These are phyloP conservation scores for Monosporascus ibericus DNA, from an alignment of 2,329 filamentous ascomycete species.

Conservation along the genomic window DNA sequence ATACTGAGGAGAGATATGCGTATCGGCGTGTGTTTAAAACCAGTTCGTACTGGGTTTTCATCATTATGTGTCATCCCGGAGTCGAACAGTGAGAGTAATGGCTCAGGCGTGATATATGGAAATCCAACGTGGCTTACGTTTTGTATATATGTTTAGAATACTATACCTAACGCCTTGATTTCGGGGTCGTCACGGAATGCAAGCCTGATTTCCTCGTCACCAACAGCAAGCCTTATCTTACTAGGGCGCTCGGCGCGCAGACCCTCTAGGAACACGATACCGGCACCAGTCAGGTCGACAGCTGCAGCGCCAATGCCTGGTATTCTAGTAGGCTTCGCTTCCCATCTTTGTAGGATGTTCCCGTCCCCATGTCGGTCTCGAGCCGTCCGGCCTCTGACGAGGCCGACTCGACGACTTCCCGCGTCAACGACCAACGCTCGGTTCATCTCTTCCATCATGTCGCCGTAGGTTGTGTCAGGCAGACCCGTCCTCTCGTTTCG, in stretches of 20 bases:
- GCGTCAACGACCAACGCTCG: constrained; percentile 58
- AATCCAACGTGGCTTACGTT: background rate
- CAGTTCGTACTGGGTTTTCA: no score
- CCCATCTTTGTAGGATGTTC: constrained; percentile 18
- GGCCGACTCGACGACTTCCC: constrained; percentile 53
- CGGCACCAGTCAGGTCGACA: constrained; percentile 78
- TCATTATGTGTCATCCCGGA: no score
- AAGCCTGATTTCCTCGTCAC: constrained; percentile 84
- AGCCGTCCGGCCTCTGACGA: constrained; percentile 34
- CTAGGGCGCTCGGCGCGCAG: constrained; percentile 78
- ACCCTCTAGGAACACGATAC: constrained; percentile 78
- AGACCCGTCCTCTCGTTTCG: constrained; percentile 78
- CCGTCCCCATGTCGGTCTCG: background rate
- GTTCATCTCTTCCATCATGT: constrained; percentile 81
- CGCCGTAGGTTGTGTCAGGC: constrained; percentile 80
- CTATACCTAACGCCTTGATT: constrained; percentile 70
- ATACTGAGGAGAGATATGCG: constrained; percentile 41
- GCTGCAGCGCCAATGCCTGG: constrained; percentile 60
- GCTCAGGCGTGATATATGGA: no score
- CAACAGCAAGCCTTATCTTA: constrained; percentile 78
- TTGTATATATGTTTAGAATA: constrained; percentile 21
- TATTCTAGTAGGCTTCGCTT: constrained; percentile 13
- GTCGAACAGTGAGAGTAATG: no score
- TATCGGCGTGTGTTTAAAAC: background rate
- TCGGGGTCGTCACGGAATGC: constrained; percentile 86